A percentile compares a stretch with the other conserved stretches of the same genome.
Evolutionary conservation across 768 basidiomycete genomes (phyloP).

Genomic region (Leccinum incarnatum): DNA sequence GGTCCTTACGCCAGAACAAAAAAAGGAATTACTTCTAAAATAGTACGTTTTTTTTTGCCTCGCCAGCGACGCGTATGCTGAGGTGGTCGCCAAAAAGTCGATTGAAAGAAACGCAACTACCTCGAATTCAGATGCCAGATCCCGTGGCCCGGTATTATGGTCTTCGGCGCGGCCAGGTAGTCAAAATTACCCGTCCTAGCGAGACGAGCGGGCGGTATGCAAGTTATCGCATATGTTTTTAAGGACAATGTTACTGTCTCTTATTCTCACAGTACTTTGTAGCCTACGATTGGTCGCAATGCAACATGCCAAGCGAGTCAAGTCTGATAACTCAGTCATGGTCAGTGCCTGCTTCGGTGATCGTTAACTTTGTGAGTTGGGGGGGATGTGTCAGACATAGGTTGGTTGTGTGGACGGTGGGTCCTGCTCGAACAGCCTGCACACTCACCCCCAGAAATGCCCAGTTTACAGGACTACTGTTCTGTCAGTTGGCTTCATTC

Average conservation of each 20-base stretch:
- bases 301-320: conserved; percentile 5
- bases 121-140: conserved; percentile 93
- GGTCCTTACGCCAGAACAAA: conserved; percentile 81
- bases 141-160: conserved; percentile 99
- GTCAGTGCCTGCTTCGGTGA: conserved; percentile 3
- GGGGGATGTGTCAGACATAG: no score
- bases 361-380: not conserved
- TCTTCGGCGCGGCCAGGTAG: conserved; percentile 90
- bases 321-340: not conserved
- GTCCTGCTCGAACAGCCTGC: not conserved
- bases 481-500: not conserved
- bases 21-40: conserved; percentile 80
- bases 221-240: conserved; percentile 90
- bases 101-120: conserved; percentile 95
- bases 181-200: conserved; percentile 95
- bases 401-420: not conserved
- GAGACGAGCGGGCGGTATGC: conserved; percentile 95
- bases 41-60: conserved; percentile 63
- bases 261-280: conserved; percentile 7
- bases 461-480: not conserved
- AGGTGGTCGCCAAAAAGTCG: conserved; percentile 53
- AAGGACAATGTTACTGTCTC: conserved; percentile 16
- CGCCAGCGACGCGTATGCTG: conserved; percentile 6
- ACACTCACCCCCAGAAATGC: not conserved
- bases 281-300: conserved; percentile 4